Conservation (phyloP, 495 filamentous ascomycete species). For the Hapsidospora chrysogenum region DNA sequence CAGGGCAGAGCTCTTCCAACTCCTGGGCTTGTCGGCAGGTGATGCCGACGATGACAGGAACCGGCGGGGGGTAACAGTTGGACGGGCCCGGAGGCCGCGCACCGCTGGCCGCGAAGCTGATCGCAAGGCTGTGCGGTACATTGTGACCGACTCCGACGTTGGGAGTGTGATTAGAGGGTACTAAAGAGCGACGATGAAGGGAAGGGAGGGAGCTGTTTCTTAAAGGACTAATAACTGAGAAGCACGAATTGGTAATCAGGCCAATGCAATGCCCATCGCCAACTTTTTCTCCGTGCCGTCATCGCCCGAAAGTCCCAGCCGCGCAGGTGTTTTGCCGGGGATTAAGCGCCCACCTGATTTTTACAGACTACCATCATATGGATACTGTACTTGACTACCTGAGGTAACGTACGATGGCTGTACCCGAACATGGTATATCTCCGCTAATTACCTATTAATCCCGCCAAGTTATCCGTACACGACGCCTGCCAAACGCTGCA, state of each 20-base stretch:
- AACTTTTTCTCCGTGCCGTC: too few relatives aligned
- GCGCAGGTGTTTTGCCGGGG: too few relatives aligned
- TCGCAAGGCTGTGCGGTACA: slow-evolving; percentile 42
- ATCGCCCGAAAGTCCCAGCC: too few relatives aligned
- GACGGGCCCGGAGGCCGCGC: not conserved
- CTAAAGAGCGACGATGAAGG: slow-evolving; percentile 5
- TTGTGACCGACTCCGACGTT: slow-evolving; percentile 14
- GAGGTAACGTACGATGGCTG: too few relatives aligned
- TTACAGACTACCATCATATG: too few relatives aligned
- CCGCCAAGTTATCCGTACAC: too few relatives aligned
- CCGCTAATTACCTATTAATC: too few relatives aligned
- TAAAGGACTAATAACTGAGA: not conserved
- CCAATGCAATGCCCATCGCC: too few relatives aligned
- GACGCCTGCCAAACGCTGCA: too few relatives aligned
- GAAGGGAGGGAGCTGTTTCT: slow-evolving; percentile 3
- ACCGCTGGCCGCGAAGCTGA: not conserved
- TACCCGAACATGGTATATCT: too few relatives aligned
- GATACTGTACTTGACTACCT: too few relatives aligned
- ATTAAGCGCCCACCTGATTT: too few relatives aligned
- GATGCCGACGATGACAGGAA: slow-evolving; percentile 54
- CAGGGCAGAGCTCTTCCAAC: slow-evolving; percentile 62
- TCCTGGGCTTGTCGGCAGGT: slow-evolving; percentile 46
- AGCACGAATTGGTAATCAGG: slow-evolving; percentile 1
- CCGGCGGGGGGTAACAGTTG: slow-evolving; percentile 24
- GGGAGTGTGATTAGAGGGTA: slow-evolving; percentile 1